Conservation (phyloP, 305 asterid genomes). For the Fraxinus latifolia region DNA sequence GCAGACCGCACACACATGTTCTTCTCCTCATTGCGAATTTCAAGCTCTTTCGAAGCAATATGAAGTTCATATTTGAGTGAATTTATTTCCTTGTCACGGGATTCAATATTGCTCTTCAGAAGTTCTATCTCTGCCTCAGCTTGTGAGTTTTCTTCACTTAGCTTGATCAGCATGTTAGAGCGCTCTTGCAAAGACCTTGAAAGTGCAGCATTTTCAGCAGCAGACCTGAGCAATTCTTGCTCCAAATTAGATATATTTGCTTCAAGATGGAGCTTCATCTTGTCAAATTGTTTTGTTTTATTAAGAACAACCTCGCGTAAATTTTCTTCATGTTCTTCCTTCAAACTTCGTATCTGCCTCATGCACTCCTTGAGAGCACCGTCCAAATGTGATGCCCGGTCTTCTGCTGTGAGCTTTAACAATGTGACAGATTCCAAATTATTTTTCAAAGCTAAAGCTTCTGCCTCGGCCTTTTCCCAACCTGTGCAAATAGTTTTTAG, state of each 20-base stretch:
- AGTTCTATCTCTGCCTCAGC: conserved; percentile 76
- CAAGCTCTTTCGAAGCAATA: conserved; percentile 71
- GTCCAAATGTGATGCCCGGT: conserved; percentile 78
- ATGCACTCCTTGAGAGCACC: conserved; percentile 96
- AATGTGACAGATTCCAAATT: conserved; percentile 91
- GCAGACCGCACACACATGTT: conserved; percentile 91
- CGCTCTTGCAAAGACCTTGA: conserved; percentile 93
- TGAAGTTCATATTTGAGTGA: conserved; percentile 82
- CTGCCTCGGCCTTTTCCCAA: conserved; percentile 99
- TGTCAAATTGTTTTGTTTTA: conserved; percentile 69
- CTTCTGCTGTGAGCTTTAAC: conserved; percentile 90
- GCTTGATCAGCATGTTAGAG: conserved; percentile 73
- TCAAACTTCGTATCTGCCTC: conserved; percentile 85
- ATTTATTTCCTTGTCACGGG: conserved; percentile 68
- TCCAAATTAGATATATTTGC: conserved; percentile 57
- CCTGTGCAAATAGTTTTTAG: conserved; percentile 47
- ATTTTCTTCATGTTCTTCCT: conserved; percentile 80
- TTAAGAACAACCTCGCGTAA: conserved; percentile 63
- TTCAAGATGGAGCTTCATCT: conserved; percentile 75
- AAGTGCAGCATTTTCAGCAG: conserved; percentile 76
- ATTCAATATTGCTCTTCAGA: conserved; percentile 59
- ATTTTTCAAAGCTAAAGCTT: conserved; percentile 75
- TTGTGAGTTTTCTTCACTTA: conserved; percentile 75
- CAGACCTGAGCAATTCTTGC: conserved; percentile 69
- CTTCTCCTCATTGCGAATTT: conserved; percentile 91